A percentile compares a stretch with the other conserved stretches of the same genome.
Conservation (phyloP, 2,329 filamentous ascomycete genomes). For the Aspergillus sp. region DNA sequence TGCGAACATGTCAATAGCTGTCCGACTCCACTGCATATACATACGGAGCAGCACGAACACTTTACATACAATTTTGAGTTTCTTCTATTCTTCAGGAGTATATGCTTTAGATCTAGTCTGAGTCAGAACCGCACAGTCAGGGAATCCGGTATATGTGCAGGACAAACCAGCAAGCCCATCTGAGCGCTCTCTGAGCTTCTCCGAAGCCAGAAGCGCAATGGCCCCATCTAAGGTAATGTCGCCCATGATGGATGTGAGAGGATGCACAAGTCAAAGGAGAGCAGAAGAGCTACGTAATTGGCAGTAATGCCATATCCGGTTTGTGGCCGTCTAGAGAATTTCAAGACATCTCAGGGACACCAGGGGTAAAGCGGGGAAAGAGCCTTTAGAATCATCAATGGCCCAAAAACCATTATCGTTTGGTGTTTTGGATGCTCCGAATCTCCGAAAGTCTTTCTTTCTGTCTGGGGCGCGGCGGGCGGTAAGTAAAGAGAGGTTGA, state of each 20-base stretch:
- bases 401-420: background rate
- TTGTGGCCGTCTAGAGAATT: background rate
- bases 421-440: background rate
- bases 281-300: background rate
- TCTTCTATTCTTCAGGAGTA: slow-evolving; percentile 56
- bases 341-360: background rate
- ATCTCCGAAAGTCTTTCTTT: background rate
- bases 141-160: background rate
- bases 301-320: background rate
- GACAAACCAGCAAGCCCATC: slow-evolving; percentile 52
- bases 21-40: background rate
- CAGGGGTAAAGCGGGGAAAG: background rate
- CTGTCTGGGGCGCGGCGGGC: background rate
- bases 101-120: slow-evolving; percentile 54
- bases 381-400: background rate
- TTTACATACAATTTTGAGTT: slow-evolving; percentile 39
- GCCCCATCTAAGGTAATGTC: slow-evolving; percentile 46
- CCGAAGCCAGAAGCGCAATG: slow-evolving; percentile 46
- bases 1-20: slow-evolving; percentile 16
- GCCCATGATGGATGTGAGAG: slow-evolving; percentile 33
- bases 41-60: background rate
- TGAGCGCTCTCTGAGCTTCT: slow-evolving; percentile 48
- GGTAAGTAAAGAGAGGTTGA: background rate
- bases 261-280: too few relatives aligned
- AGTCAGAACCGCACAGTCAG: slow-evolving; percentile 16